Evolutionary conservation across 2,329 filamentous ascomycete species (phyloP).

Genomic region (Fusarium compactum): DNA sequence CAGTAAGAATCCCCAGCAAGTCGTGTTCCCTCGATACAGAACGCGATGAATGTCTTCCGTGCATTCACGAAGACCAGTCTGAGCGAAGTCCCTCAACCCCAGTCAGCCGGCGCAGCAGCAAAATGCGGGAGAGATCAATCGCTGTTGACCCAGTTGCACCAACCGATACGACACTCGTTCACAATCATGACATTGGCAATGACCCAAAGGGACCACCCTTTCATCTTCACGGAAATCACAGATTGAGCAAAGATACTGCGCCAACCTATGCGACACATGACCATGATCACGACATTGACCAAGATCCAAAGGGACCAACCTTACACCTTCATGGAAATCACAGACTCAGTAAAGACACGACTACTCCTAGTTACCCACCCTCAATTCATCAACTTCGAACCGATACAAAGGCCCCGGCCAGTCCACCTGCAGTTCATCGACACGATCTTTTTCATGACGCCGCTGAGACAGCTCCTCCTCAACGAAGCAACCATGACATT

Average conservation of each 20-base stretch:
- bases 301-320: constrained; percentile 16
- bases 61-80: constrained; percentile 36
- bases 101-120: constrained; percentile 14
- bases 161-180: constrained; percentile 23
- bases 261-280: constrained; percentile 23
- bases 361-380: constrained; percentile 17
- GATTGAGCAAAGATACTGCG: constrained; percentile 2
- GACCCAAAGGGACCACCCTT: constrained; percentile 13
- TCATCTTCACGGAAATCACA: not conserved
- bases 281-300: constrained; percentile 19
- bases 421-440: constrained; percentile 23
- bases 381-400: constrained; percentile 31
- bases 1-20: not conserved
- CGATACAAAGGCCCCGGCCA: constrained; percentile 24
- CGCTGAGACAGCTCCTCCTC: not conserved
- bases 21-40: constrained; percentile 4
- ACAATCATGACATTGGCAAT: constrained; percentile 22
- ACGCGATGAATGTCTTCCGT: constrained; percentile 14
- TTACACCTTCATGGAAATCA: not conserved
- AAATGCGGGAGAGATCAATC: constrained; percentile 29
- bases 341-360: constrained; percentile 20
- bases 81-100: constrained; percentile 15
- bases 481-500: constrained; percentile 17
- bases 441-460: constrained; percentile 31
- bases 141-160: constrained; percentile 18